phyloP scores from a whole-genome alignment of 164 flowering plant species.

The Cinnamomum micranthum region DNA sequence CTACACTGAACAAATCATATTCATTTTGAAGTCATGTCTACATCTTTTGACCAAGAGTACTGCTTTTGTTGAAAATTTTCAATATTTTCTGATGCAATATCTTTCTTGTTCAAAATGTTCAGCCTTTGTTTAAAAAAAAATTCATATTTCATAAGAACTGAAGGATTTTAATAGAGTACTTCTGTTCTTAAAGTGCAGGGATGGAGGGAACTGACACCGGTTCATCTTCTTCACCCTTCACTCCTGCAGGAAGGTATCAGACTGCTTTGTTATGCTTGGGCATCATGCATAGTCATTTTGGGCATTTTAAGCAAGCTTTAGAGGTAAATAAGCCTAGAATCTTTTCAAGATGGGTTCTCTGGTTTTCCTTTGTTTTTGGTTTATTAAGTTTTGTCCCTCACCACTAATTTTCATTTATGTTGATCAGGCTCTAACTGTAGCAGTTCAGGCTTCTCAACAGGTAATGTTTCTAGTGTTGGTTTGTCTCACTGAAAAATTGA shows the following conservation, averaged over 20 bases:
- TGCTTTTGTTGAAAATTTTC: neutral
- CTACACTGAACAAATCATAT: no score
- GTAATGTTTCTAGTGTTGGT: conserved; percentile 25
- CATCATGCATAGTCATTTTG: conserved; percentile 90
- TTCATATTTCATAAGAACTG: neutral
- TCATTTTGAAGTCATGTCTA: no score
- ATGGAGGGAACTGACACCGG: conserved; percentile 73
- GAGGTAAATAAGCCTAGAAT: conserved; percentile 40
- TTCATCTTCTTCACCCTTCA: conserved; percentile 46
- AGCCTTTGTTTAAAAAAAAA: neutral
- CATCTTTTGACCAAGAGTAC: neutral
- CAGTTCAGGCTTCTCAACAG: conserved; percentile 83
- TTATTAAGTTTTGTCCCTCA: neutral
- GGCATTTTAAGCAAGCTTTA: conserved; percentile 84
- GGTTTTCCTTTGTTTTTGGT: neutral
- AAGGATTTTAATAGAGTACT: conserved; percentile 16
- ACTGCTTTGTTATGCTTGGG: conserved; percentile 85
- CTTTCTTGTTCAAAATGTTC: neutral
- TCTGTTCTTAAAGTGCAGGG: conserved; percentile 78
- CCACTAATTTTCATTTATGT: conserved; percentile 8
- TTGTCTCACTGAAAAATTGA: neutral
- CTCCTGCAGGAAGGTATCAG: conserved; percentile 66
- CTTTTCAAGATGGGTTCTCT: neutral
- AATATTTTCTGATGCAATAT: neutral
- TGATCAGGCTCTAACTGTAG: conserved; percentile 81